phyloP scores from a whole-genome alignment of 1,284 basidiomycete species.

The Microbotryum saponariae region DNA sequence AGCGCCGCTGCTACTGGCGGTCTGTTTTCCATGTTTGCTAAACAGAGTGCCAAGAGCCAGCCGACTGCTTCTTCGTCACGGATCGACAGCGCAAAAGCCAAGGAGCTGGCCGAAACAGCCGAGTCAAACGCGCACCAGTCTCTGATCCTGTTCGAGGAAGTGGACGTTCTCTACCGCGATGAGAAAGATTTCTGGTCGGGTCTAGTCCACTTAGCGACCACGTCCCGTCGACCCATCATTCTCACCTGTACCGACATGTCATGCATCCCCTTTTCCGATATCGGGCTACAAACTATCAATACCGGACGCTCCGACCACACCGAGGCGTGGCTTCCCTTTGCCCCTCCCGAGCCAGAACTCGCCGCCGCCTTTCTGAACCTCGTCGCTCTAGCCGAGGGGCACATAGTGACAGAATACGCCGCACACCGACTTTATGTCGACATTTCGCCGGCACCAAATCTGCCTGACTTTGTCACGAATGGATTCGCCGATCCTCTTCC shows the following conservation, averaged over 20 bases:
- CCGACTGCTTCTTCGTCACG: background rate
- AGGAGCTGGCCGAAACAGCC: background rate
- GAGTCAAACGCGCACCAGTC: constrained; percentile 53
- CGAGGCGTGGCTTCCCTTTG: constrained; percentile 49
- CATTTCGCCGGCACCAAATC: constrained; percentile 37
- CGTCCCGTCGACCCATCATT: constrained; percentile 75
- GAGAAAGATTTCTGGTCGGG: constrained; percentile 88
- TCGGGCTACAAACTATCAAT: constrained; percentile 65
- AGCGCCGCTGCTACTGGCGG: background rate
- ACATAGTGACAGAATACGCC: constrained; percentile 21
- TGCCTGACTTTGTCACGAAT: constrained; percentile 8
- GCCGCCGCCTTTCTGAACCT: constrained; percentile 65
- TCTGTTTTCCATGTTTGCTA: constrained; percentile 14
- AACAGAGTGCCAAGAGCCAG: background rate
- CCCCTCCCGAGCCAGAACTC: constrained; percentile 52
- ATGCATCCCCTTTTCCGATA: constrained; percentile 58
- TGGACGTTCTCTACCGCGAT: constrained; percentile 83
- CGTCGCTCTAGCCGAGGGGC: constrained; percentile 56
- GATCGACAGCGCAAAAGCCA: constrained; percentile 2
- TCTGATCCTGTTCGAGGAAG: constrained; percentile 90
- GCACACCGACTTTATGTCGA: constrained; percentile 13
- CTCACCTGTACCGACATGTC: constrained; percentile 81
- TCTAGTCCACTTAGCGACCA: constrained; percentile 66
- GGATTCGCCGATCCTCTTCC: constrained; percentile 30
- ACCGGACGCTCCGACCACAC: background rate